Evolutionary conservation across 2,329 filamentous ascomycete species (phyloP), one percentile per base, ranked within the genome.

Genomic region (Monilinia vaccinii-corymbosi): DNA sequence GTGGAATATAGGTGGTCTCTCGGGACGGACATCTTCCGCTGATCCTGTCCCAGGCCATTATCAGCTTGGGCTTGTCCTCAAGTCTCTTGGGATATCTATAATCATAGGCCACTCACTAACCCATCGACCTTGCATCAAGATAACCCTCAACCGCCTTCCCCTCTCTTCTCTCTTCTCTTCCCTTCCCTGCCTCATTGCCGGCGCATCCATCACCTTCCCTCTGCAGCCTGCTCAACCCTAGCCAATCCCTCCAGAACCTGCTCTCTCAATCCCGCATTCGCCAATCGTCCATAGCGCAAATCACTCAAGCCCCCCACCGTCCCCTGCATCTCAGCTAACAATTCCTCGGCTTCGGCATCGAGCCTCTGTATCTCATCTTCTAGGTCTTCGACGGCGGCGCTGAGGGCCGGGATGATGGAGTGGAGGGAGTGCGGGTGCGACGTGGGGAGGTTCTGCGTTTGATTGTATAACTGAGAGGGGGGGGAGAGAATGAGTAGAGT

Each of bases 281-380:
- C 79, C 61, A 94, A 81, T 59, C 85, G 85, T 42, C 91, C 91
- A 69, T 94, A 93, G 49, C 89, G 84, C 59, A 96, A 78, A 73
- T 95, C 89, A 72, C 90, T 95, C 71, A 96, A 76, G 51, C 82
- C 83, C 36, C 87, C 87, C 18, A 94, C 81, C 0, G 81, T 86
- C 60, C 83, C 79, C 64, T 80, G 79, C 56, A 94, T 80, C 13
- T 83, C 81, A 4, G 80, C 76, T 7, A 88, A 73, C 3, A 91
- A 75, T 1, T 72, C 71, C 0, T 78, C 77, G 57, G 87, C 83
- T 65, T 93, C 86, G 38, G 80, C 76, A 66, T 89, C 82, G 5
- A 92, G 76, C 44, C 76, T 77, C 61, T 78, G 76, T 59, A 93
- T 83, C 69, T 94, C 87, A 23, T 78, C 78, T 68, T 91, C 83